These are phyloP conservation scores for Isochrysis galbana DNA, from an alignment of 78 protist species.

Conservation along the genomic window DNA sequence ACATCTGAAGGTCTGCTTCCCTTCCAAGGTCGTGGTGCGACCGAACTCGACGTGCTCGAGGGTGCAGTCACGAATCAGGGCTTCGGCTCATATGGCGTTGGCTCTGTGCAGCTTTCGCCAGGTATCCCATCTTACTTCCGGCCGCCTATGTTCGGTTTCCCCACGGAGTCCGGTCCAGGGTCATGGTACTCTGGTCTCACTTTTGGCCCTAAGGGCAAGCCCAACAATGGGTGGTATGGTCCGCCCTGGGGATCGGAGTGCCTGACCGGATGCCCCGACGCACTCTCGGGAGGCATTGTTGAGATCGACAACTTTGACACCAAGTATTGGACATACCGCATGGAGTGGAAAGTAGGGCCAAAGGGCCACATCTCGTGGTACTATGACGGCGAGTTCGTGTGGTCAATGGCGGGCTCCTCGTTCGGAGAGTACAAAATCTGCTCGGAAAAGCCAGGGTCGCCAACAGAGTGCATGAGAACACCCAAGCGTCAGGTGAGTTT, in stretches of 20 bases:
- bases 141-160: not conserved
- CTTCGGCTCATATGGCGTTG: not conserved
- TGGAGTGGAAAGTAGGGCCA: not conserved
- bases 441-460: not conserved
- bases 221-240: not conserved
- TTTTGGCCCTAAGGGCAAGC: not conserved
- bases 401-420: not conserved
- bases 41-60: constrained; percentile 9
- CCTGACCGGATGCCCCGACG: constrained; percentile 14
- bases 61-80: not conserved
- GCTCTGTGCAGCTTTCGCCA: not conserved
- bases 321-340: not conserved
- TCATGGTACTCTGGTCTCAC: not conserved
- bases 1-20: not conserved
- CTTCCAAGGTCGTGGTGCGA: constrained; percentile 11
- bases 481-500: not conserved
- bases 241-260: not conserved
- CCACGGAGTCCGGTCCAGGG: not conserved
- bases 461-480: not conserved
- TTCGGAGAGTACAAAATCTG: not conserved
- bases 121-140: not conserved
- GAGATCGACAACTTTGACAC: not conserved
- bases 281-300: not conserved
- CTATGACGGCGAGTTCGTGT: not conserved
- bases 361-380: not conserved